A percentile compares a stretch with the other conserved stretches of the same genome.
These are phyloP conservation scores for Microbotryum intermedium DNA, from an alignment of 1,284 basidiomycete genomes.

Conservation along the genomic window DNA sequence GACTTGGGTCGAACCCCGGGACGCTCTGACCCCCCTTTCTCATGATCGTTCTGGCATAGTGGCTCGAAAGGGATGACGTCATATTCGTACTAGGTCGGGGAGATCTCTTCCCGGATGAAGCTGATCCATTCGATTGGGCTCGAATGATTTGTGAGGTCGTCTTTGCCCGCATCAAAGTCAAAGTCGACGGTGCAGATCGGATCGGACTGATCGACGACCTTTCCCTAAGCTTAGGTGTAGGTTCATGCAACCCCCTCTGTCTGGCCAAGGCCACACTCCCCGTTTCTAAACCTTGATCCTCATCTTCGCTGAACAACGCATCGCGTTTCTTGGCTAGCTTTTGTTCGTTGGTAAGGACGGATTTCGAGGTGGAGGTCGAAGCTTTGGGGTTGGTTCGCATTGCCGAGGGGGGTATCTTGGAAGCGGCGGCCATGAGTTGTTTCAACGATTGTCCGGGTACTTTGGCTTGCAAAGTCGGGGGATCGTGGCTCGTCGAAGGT, in stretches of 20 bases:
- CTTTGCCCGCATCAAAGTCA: neutral
- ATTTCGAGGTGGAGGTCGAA: neutral
- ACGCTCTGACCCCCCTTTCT: neutral
- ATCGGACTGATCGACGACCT: too few relatives aligned
- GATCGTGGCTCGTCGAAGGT: too few relatives aligned
- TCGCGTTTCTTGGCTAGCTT: conserved; percentile 7
- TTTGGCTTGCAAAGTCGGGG: too few relatives aligned
- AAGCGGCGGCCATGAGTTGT: neutral
- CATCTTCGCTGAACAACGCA: conserved; percentile 17
- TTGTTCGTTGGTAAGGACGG: conserved; percentile 14
- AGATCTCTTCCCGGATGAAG: too few relatives aligned
- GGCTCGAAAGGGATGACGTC: neutral
- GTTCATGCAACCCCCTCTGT: neutral
- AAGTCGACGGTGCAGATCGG: too few relatives aligned
- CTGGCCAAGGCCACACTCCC: conserved; percentile 20
- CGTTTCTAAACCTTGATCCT: conserved; percentile 15
- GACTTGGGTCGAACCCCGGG: conserved; percentile 20
- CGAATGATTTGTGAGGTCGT: neutral
- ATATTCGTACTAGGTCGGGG: neutral
- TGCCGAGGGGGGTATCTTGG: neutral
- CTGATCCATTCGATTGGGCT: neutral
- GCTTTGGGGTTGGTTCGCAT: conserved; percentile 1
- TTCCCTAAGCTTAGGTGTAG: too few relatives aligned
- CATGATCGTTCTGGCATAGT: conserved; percentile 1
- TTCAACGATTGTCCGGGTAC: neutral